Base-by-base conservation (phyloP, 1,284 basidiomycete species). In the Stygiomarasmius scandens region DNA sequence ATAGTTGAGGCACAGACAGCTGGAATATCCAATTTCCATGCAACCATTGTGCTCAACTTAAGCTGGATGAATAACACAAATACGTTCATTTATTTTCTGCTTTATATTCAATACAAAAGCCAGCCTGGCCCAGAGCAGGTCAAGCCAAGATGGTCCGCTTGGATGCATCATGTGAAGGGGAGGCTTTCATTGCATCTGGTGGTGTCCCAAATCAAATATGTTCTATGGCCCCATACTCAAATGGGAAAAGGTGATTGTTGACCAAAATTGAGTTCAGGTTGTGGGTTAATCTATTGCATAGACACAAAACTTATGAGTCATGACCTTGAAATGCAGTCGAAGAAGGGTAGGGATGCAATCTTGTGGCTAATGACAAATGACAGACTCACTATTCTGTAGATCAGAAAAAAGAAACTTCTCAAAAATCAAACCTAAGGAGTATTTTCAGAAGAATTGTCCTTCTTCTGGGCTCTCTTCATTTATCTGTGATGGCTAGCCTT, bases 1-100 rank as follows among this genome's bases (percentile, higher is more conserved):
- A 62, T 71, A 36, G 52, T 66, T 14, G 58, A 67, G 56, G 64
- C 61, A 38, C 11, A 34, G 29, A 65, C 56, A 3, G 12, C 20
- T 3, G 60, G 54, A 16, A 24, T 70, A 24, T 52, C 59, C 9
- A 61, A 57, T 36, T 64, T 57, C 52, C 67, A 71, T 48, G 59
- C 59, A 0, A 25, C 51, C 8, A 59, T 69, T 45, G 57, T 70
- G 27, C 63, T 69, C 45, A 61, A 61, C 47, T 52, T 69, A n/a
- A 67, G 66, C 55, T 69, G 69, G 67, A 66, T 67, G 60, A 68
- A 67, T 55, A 69, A 69, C 59, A 66, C 66, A 1, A 70, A 61
- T 36, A 51, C 58, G 1, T 65, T 65, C 54, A 64, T 69, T 12
- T 66, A 62, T 27, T 62, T 67, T 38, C 49, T 51, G 19, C 49